Evolutionary conservation across 306 rosid genomes (phyloP).

Genomic region (Ormosia emarginata): DNA sequence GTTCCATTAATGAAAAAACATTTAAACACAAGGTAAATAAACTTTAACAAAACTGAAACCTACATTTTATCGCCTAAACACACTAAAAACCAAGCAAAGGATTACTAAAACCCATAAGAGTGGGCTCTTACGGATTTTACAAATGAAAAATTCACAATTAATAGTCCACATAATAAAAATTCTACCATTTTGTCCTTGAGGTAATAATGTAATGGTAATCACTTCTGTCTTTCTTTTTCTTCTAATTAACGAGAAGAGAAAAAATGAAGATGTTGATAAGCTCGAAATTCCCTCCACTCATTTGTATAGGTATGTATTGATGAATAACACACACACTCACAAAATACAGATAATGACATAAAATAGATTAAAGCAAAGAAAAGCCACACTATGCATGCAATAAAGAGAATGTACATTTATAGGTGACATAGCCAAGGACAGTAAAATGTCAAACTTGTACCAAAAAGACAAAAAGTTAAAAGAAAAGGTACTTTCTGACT

Average conservation of each 20-base stretch:
- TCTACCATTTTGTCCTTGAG: background rate
- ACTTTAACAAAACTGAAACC: background rate
- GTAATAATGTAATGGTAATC: background rate
- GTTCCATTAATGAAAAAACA: no score
- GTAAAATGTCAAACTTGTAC: constrained; percentile 21
- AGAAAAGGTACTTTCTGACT: constrained; percentile 13
- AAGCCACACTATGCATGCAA: constrained; percentile 28
- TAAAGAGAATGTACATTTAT: constrained; percentile 37
- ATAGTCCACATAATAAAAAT: background rate
- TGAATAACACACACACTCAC: background rate
- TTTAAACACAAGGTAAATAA: no score
- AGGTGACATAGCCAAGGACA: constrained; percentile 29
- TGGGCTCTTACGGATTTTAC: background rate
- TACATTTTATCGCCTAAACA: background rate
- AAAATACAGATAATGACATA: background rate
- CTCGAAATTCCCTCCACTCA: background rate
- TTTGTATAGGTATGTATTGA: background rate
- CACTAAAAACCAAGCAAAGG: background rate
- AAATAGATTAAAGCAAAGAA: constrained; percentile 17
- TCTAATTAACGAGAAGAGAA: background rate
- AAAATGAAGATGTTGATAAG: background rate
- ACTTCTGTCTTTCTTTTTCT: background rate
- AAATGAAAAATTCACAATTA: background rate
- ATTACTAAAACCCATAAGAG: background rate
- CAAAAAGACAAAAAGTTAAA: background rate